Conservation (phyloP, 768 basidiomycete genomes). For the Naganishia kalamii region DNA sequence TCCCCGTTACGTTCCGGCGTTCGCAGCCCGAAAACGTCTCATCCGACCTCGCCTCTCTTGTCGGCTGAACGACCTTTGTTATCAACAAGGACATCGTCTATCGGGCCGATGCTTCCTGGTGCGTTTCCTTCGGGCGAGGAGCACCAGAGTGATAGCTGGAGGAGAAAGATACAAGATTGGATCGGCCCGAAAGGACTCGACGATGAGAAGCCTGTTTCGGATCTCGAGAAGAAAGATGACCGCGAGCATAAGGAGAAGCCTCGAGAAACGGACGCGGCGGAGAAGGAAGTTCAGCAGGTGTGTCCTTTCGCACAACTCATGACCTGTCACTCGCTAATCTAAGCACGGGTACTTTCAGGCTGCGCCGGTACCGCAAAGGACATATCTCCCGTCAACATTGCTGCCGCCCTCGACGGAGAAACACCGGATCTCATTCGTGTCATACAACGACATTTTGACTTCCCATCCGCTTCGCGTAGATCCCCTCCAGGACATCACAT, state of each 20-base stretch:
- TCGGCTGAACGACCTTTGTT: neutral
- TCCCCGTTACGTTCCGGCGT: neutral
- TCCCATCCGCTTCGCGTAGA: slow-evolving; percentile 67
- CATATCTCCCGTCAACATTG: neutral
- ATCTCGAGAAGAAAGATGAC: neutral
- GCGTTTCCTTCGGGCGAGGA: slow-evolving; percentile 12
- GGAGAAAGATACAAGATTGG: slow-evolving; percentile 23
- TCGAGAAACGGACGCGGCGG: neutral
- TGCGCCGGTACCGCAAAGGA: neutral
- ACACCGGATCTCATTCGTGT: slow-evolving; percentile 63
- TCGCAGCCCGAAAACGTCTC: neutral
- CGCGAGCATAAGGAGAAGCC: neutral
- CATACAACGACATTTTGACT: slow-evolving; percentile 75
- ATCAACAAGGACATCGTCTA: neutral
- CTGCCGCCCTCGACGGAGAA: slow-evolving; percentile 25
- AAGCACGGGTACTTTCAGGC: neutral
- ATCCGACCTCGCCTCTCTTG: slow-evolving; percentile 4
- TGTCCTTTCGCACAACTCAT: too few species aligned
- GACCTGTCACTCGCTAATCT: too few species aligned
- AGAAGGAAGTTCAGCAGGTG: neutral
- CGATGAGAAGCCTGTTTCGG: neutral
- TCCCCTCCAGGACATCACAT: slow-evolving; percentile 65
- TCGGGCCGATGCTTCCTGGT: slow-evolving; percentile 11
- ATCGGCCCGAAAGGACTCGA: slow-evolving; percentile 16
- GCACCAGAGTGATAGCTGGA: slow-evolving; percentile 8